phyloP scores from a whole-genome alignment of 139 green algal genomes.

The Raphidocelis subcapitata region DNA sequence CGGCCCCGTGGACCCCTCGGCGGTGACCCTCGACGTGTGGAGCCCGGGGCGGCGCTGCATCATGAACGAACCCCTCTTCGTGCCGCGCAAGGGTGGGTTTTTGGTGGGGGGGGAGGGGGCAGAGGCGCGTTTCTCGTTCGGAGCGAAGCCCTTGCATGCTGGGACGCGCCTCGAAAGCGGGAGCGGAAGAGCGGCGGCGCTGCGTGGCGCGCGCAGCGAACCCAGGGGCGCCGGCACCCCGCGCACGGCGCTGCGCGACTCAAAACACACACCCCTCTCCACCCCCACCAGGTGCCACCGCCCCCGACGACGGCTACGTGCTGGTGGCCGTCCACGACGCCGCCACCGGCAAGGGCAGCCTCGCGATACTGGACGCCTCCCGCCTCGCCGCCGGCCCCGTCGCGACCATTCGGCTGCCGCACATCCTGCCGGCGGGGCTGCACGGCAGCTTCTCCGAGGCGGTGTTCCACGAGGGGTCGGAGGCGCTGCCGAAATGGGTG shows the following conservation, averaged over 20 bases:
- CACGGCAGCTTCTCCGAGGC: constrained; percentile 50
- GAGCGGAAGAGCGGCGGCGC: too few species aligned
- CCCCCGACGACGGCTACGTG: constrained; percentile 75
- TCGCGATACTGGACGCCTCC: constrained; percentile 54
- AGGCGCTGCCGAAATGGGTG: constrained; percentile 13
- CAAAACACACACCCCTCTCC: too few species aligned
- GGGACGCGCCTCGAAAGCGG: too few species aligned
- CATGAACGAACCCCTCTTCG: constrained; percentile 66
- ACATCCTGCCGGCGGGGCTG: constrained; percentile 53
- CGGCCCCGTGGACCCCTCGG: constrained; percentile 32
- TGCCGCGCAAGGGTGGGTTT: constrained; percentile 38
- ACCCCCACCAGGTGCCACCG: background rate
- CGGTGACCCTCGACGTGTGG: constrained; percentile 27
- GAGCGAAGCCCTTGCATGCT: too few species aligned
- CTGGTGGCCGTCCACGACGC: constrained; percentile 63
- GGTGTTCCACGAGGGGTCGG: background rate
- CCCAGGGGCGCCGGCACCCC: too few species aligned
- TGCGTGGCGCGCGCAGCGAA: too few species aligned
- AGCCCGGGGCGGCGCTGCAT: constrained; percentile 44
- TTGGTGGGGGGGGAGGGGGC: background rate
- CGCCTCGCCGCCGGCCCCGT: constrained; percentile 46
- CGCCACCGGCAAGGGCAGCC: constrained; percentile 22
- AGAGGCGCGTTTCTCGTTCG: too few species aligned
- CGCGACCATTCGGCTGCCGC: constrained; percentile 52
- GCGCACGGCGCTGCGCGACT: too few species aligned